These are phyloP conservation scores for Aspergillus sp. DNA, from an alignment of 2,329 filamentous ascomycete species.

Conservation along the genomic window DNA sequence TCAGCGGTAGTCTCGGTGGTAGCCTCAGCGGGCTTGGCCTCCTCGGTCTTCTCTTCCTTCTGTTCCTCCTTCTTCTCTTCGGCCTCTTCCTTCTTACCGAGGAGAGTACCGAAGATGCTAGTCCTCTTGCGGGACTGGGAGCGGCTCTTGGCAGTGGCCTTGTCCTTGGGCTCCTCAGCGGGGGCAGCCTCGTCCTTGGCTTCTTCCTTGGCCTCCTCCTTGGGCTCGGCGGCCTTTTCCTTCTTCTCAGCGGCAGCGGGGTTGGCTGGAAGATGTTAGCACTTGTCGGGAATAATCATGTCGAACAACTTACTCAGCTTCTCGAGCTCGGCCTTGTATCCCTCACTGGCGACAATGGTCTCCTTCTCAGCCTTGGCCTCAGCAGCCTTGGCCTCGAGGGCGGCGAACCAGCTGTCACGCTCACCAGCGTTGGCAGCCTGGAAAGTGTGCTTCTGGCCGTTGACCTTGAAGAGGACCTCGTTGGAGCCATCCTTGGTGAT, in stretches of 20 bases:
- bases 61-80: slow-evolving; percentile 42
- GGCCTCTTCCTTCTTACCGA: slow-evolving; percentile 57
- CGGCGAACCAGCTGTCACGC: slow-evolving; percentile 87
- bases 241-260: slow-evolving; percentile 18
- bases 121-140: slow-evolving; percentile 54
- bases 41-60: slow-evolving; percentile 42
- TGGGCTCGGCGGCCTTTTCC: slow-evolving; percentile 18
- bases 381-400: slow-evolving; percentile 74
- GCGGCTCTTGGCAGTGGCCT: slow-evolving; percentile 56
- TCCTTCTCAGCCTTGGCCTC: slow-evolving; percentile 80
- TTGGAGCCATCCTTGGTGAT: slow-evolving; percentile 68
- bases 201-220: slow-evolving; percentile 10
- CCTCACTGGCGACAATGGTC: slow-evolving; percentile 69
- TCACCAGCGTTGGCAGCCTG: slow-evolving; percentile 71
- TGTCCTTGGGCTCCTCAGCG: slow-evolving; percentile 44
- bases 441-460: slow-evolving; percentile 90
- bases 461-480: slow-evolving; percentile 82
- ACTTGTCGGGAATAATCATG: too few species aligned
- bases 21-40: slow-evolving; percentile 23
- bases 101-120: slow-evolving; percentile 40
- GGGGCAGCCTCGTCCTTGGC: slow-evolving; percentile 28
- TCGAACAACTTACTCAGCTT: slow-evolving; percentile 53
- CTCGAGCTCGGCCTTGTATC: slow-evolving; percentile 82
- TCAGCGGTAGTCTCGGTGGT: slow-evolving; percentile 43
- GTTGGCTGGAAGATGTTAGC: slow-evolving; percentile 29